These are phyloP conservation scores for Sungouiella thailandica DNA, from an alignment of 805 yeast species.

Conservation along the genomic window DNA sequence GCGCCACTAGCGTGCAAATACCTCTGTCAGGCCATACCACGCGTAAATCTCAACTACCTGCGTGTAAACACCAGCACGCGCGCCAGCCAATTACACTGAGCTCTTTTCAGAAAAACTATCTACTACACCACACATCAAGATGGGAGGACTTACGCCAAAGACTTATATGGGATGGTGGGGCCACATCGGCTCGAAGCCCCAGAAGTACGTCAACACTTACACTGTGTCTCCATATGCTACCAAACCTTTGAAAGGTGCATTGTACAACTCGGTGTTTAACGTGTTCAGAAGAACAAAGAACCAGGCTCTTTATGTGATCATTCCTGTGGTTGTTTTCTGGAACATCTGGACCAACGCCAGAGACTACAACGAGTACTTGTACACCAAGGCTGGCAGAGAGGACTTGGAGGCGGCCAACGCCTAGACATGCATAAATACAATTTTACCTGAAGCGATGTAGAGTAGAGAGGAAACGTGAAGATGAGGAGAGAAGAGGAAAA, in stretches of 20 bases:
- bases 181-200: slow-evolving; percentile 71
- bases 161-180: slow-evolving; percentile 99
- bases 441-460: not conserved
- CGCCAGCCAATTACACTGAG: slow-evolving; percentile 12
- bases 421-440: slow-evolving; percentile 11
- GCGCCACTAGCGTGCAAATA: too few relatives aligned
- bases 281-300: slow-evolving; percentile 87
- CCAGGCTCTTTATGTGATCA: slow-evolving; percentile 70
- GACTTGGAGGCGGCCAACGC: slow-evolving; percentile 70
- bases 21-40: too few relatives aligned
- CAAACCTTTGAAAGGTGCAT: slow-evolving; percentile 82
- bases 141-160: slow-evolving; percentile 70
- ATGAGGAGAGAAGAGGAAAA: too few relatives aligned
- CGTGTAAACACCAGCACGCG: not conserved
- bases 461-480: too few relatives aligned
- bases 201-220: slow-evolving; percentile 82
- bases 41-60: too few relatives aligned
- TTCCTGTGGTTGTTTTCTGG: slow-evolving; percentile 81
- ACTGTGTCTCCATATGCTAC: slow-evolving; percentile 92
- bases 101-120: slow-evolving; percentile 11
- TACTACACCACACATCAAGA: slow-evolving; percentile 17
- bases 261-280: slow-evolving; percentile 86
- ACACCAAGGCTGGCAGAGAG: slow-evolving; percentile 97
- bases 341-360: slow-evolving; percentile 82
- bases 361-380: slow-evolving; percentile 88